Conservation (phyloP, 2,329 filamentous ascomycete genomes). For the Fusarium nodosum region DNA sequence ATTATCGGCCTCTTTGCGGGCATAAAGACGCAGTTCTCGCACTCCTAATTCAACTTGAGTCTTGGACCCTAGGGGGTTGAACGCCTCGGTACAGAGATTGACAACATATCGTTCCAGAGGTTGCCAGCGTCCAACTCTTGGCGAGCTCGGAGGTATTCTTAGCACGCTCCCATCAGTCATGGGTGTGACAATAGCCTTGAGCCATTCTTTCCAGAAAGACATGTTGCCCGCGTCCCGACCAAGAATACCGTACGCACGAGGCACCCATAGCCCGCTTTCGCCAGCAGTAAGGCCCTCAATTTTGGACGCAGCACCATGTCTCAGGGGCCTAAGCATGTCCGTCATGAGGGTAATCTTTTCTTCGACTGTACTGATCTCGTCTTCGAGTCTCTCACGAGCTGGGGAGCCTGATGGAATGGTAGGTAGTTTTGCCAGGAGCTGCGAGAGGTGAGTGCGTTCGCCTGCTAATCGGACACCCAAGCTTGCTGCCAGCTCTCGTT, state of each 20-base stretch:
- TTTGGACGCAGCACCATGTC: constrained; percentile 94
- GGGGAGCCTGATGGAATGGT: constrained; percentile 82
- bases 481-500: constrained; percentile 91
- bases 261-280: constrained; percentile 96
- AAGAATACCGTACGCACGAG: constrained; percentile 91
- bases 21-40: constrained; percentile 90
- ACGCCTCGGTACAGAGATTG: constrained; percentile 95
- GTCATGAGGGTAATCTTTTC: constrained; percentile 98
- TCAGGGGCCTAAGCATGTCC: constrained; percentile 90
- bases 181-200: constrained; percentile 91
- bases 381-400: constrained; percentile 87
- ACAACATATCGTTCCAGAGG: constrained; percentile 96
- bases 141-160: constrained; percentile 88
- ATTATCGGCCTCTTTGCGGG: constrained; percentile 91
- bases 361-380: constrained; percentile 94
- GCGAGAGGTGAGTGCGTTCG: constrained; percentile 90
- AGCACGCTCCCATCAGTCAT: constrained; percentile 91
- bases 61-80: constrained; percentile 91
- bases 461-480: constrained; percentile 87
- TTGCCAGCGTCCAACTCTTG: constrained; percentile 93
- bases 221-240: constrained; percentile 87
- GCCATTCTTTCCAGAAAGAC: constrained; percentile 98
- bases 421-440: constrained; percentile 86
- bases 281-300: constrained; percentile 97
- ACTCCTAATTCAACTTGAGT: constrained; percentile 95